Percentiles rank a stretch among this genome's conserved stretches.
Evolutionary conservation across 2,329 filamentous ascomycete genomes (phyloP).

Genomic region (Gaeumannomyces tritici): DNA sequence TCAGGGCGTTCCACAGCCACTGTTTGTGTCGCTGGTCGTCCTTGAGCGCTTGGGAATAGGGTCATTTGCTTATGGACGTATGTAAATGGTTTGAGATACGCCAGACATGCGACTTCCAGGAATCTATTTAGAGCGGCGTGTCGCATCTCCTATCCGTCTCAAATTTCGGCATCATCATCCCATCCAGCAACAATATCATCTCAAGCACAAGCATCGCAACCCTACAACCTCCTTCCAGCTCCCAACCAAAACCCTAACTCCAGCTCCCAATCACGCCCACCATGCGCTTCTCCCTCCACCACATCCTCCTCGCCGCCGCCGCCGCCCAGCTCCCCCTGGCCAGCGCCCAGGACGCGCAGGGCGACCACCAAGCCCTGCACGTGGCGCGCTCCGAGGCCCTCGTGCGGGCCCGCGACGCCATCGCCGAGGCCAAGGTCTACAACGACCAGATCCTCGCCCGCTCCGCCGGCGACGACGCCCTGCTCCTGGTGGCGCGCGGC

Average conservation of each 20-base stretch:
- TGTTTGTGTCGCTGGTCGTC: too few relatives aligned
- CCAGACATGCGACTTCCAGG: too few relatives aligned
- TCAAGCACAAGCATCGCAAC: background rate
- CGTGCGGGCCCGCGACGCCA: background rate
- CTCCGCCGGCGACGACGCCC: too few relatives aligned
- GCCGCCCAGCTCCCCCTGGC: too few relatives aligned
- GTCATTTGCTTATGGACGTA: too few relatives aligned
- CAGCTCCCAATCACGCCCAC: background rate
- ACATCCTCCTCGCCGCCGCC: background rate
- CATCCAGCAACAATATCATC: too few relatives aligned
- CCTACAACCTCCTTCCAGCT: too few relatives aligned
- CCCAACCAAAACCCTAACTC: background rate
- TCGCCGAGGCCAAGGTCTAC: background rate
- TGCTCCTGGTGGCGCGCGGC: background rate
- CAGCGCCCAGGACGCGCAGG: background rate
- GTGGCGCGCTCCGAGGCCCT: background rate
- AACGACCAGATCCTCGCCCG: background rate
- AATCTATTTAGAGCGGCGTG: background rate
- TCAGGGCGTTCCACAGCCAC: too few relatives aligned
- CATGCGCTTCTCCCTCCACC: background rate
- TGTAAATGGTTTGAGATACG: too few relatives aligned
- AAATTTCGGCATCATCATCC: background rate
- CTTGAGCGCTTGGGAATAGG: too few relatives aligned
- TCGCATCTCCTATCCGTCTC: background rate
- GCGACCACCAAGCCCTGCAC: background rate